Base-by-base conservation (phyloP, 2,329 filamentous ascomycete species). In the Aspergillus hortae region DNA sequence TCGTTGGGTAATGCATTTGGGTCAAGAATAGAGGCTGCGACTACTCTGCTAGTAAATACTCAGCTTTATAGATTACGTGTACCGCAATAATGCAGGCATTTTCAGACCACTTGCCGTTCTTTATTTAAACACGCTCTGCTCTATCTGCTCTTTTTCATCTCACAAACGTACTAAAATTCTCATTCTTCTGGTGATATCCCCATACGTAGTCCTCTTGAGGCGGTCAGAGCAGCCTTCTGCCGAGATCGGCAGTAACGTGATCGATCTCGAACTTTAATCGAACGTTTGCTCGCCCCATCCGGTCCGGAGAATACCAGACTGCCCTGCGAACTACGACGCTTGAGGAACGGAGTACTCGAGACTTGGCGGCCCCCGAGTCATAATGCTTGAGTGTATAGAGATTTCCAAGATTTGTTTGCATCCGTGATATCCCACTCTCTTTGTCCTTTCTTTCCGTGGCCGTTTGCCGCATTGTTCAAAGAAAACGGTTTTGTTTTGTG, bases 191-290 rank as follows among this genome's bases (percentile, higher is more conserved):
- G 10, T 30, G 27, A 30, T 11, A 30, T 30, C 27, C 27, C 1
- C 27, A 30, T 30, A 27, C 5, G 25, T 9, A 10, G 27, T 30
- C 27, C 6, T 30, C 23, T 17, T 15, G 23, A 27, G 27, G 23
- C 32, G 33, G 49, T 52, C 19, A 56, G 50, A 56, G 54, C 35
- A 51, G 48, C 52, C 15, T 51, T 54, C 54, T 54, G 56, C 23
- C 38, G 12, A 19, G 50, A 54, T 58, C 48, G 45, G 38, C 49
- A 52, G 45, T 54, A 51, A 54, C 55, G 49, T 56, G 53, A 60
- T 44, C 46, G 17, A 38, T 50, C 48, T 40, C 42, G 51, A 60
- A 60, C 50, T 54, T 53, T 57, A 57, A 57, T 60, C 54, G 51
- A 48, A 57, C 56, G 50, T 59, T 51, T 30, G 27, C 7, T 30